Evolutionary conservation across 78 protist genomes (phyloP).

Genomic region (Isochrysis galbana): DNA sequence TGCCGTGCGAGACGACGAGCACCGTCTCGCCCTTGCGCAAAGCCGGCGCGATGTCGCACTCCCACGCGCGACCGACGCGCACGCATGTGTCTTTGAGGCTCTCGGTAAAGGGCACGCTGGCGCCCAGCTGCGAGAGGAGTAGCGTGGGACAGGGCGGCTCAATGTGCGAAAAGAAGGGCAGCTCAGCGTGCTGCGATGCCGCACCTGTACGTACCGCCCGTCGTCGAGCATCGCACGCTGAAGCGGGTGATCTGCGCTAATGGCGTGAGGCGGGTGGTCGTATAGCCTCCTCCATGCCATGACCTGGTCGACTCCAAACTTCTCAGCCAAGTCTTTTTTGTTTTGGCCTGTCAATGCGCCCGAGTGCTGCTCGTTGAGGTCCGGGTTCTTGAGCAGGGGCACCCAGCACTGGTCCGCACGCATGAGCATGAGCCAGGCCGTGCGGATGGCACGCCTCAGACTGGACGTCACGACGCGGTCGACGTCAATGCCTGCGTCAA

Average conservation of each 20-base stretch:
- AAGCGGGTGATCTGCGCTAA: background rate
- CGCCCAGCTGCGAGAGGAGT: background rate
- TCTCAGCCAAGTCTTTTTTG: constrained; percentile 84
- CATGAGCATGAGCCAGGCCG: constrained; percentile 66
- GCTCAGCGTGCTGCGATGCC: no score
- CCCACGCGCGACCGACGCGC: constrained; percentile 44
- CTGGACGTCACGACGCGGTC: constrained; percentile 81
- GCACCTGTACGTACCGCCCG: background rate
- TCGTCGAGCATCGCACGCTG: background rate
- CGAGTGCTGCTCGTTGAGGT: constrained; percentile 89
- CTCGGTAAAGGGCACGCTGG: background rate
- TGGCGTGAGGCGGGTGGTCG: background rate
- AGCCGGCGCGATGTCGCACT: constrained; percentile 21
- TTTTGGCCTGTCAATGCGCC: constrained; percentile 88
- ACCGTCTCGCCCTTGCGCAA: constrained; percentile 77
- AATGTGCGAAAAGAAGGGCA: no score
- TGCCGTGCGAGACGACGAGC: constrained; percentile 91
- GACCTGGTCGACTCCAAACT: constrained; percentile 86
- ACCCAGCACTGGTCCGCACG: constrained; percentile 53
- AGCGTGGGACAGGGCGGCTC: background rate
- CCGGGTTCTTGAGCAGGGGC: constrained; percentile 74
- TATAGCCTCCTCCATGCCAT: constrained; percentile 68
- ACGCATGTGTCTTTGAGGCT: background rate
- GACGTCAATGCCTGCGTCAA: constrained; percentile 49
- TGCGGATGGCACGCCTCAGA: constrained; percentile 82